A percentile compares a stretch with the other conserved stretches of the same genome.
Conservation (phyloP, 345 rosid species). For the Bruguiera parviflora region DNA sequence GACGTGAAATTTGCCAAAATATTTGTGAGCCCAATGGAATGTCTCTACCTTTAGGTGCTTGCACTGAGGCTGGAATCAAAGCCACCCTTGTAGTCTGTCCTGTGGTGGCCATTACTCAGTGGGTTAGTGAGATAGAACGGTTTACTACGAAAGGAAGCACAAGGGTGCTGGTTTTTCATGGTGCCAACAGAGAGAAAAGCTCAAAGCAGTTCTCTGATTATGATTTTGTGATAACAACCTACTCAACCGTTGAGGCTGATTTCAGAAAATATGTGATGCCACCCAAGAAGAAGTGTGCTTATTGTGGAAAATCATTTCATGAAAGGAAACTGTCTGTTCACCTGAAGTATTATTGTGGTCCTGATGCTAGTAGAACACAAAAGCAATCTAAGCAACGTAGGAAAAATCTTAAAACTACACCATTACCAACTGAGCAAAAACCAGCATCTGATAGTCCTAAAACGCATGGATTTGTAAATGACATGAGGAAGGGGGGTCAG, state of each 20-base stretch:
- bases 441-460: constrained; percentile 15
- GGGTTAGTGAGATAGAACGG: constrained; percentile 74
- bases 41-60: constrained; percentile 28
- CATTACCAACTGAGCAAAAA: constrained; percentile 20
- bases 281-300: constrained; percentile 56
- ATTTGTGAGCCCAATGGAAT: constrained; percentile 13
- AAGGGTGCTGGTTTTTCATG: constrained; percentile 78
- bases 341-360: constrained; percentile 72
- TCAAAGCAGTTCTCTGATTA: constrained; percentile 47
- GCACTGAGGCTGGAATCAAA: constrained; percentile 31
- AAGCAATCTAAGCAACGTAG: constrained; percentile 82
- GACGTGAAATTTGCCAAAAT: constrained; percentile 39
- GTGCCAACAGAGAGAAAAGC: constrained; percentile 58
- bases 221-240: constrained; percentile 91
- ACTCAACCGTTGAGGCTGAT: constrained; percentile 72
- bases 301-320: constrained; percentile 60
- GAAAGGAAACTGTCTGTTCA: constrained; percentile 49
- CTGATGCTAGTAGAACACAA: constrained; percentile 59
- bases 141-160: constrained; percentile 78
- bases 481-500: constrained; percentile 17
- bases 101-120: constrained; percentile 85
- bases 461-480: constrained; percentile 23
- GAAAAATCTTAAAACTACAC: constrained; percentile 40
- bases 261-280: constrained; percentile 70
- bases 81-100: constrained; percentile 92